Percentiles rank a stretch among this genome's conserved stretches.
These are phyloP conservation scores for Groenewaldozyma salmanticensis DNA, from an alignment of 805 yeast genomes.

Conservation along the genomic window DNA sequence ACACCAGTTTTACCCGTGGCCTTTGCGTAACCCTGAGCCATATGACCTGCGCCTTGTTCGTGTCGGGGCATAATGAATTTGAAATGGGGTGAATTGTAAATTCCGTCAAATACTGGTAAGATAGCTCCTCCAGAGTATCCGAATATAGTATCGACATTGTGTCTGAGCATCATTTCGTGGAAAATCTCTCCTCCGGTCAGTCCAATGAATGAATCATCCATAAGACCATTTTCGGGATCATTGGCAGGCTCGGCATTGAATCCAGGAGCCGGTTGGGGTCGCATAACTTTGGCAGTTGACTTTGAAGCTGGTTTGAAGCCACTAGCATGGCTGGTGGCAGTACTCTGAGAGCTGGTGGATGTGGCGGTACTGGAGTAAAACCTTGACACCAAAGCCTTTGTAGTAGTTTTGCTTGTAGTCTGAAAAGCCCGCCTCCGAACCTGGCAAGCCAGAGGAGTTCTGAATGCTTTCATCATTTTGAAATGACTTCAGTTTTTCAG, in stretches of 20 bases:
- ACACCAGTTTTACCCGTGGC: constrained; percentile 96
- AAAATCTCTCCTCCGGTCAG: constrained; percentile 97
- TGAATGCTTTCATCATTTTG: too few species aligned
- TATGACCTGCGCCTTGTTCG: constrained; percentile 99
- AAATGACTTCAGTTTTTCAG: too few species aligned
- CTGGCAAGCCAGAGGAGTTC: too few species aligned
- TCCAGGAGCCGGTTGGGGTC: constrained; percentile 30
- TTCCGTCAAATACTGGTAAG: constrained; percentile 95
- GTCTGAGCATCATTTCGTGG: constrained; percentile 97
- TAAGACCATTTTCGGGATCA: constrained; percentile 11
- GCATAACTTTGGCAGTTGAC: constrained; percentile 1
- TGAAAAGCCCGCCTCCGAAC: too few species aligned
- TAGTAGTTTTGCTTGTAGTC: background rate
- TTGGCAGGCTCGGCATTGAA: constrained; percentile 20
- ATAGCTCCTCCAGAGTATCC: constrained; percentile 99
- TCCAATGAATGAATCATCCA: constrained; percentile 76
- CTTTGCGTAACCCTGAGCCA: constrained; percentile 98
- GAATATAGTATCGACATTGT: constrained; percentile 88
- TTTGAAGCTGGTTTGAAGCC: background rate
- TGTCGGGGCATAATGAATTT: constrained; percentile 89
- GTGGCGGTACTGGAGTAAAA: background rate
- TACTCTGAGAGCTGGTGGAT: background rate
- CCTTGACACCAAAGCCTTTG: background rate
- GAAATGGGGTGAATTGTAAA: constrained; percentile 81
- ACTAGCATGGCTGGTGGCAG: background rate